Conservation (phyloP, 768 basidiomycete genomes). For the Lentinula sp. region DNA sequence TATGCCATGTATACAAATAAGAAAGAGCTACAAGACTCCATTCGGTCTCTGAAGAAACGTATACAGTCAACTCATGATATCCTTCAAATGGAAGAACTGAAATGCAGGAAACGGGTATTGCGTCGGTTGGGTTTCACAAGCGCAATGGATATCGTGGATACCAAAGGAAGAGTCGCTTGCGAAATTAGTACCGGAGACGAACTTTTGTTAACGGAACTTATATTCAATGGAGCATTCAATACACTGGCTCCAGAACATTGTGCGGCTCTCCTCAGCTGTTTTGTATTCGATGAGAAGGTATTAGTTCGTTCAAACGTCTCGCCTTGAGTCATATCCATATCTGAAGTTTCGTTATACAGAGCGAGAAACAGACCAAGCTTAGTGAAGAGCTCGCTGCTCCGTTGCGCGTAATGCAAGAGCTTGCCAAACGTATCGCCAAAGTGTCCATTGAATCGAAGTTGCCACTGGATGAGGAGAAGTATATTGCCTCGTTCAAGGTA, state of each 20-base stretch:
- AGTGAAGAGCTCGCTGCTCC: constrained; percentile 94
- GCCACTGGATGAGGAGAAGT: constrained; percentile 85
- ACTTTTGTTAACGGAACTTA: constrained; percentile 89
- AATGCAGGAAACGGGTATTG: constrained; percentile 89
- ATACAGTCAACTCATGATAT: constrained; percentile 90
- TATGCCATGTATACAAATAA: constrained; percentile 81
- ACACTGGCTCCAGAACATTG: constrained; percentile 84
- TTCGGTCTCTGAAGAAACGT: constrained; percentile 76
- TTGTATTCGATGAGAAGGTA: constrained; percentile 97
- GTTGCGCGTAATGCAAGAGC: constrained; percentile 91
- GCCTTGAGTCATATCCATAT: neutral
- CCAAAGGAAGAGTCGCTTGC: constrained; percentile 97
- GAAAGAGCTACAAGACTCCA: constrained; percentile 58
- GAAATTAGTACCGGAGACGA: constrained; percentile 98
- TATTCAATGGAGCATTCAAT: constrained; percentile 97
- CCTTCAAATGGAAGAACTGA: constrained; percentile 93
- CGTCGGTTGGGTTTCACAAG: constrained; percentile 89
- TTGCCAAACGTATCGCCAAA: constrained; percentile 92
- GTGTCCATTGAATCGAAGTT: constrained; percentile 94
- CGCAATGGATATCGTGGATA: constrained; percentile 87
- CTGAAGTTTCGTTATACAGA: constrained; percentile 37
- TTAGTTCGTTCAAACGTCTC: neutral
- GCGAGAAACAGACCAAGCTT: constrained; percentile 78
- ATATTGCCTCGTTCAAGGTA: constrained; percentile 95
- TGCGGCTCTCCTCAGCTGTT: constrained; percentile 92